Base-by-base conservation (phyloP, 768 basidiomycete genomes). In the Rhodotorula toruloides region DNA sequence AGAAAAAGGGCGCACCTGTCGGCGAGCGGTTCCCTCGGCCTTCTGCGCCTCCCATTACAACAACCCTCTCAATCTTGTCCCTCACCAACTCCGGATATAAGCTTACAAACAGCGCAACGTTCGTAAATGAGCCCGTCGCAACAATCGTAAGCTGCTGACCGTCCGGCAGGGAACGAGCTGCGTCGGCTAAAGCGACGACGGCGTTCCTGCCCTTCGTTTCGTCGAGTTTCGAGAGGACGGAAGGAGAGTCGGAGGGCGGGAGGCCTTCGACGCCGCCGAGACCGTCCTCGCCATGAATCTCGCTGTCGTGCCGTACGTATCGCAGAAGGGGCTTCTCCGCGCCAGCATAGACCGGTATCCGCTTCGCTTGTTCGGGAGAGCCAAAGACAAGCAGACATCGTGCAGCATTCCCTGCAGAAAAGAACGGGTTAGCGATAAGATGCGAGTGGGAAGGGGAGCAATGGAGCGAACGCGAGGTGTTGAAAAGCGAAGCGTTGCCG, bases 31-130 rank as follows among this genome's bases (percentile, higher is more conserved):
- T 93, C 0, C 91, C 90, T 31, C 89, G 74, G 14, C 90, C 90
- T 36, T 90, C 85, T 4, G 85, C 90, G n/a, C 91, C 91, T 17
- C 91, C 91, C 91, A 94, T 93, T 73, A 90, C 87, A 12, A 89
- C 86, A 67, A 89, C 82, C 65, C 87, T 83, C 65, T 86, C 84
- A 10, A 90, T 78, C 16, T 80, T 85, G 5, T 79, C 79, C 34
- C 61, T 49, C 27, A 83, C 67, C 6, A 86, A 77, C 36, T 84
- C 80, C 0, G 85, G 83, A 58, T 79, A 80, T 21, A 79, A 74
- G 63, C 80, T 79, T 25, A 86, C 79, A 71, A 89, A 87, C 11
- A 87, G 77, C 0, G 85, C 86, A 42, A 88, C 81, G 68, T 92
- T 94, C 40, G 91, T 92, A 84, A 90, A 85, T 2, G 91, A 88